Evolutionary conservation across 306 rosid species (phyloP).

Genomic region (Citrullus colocynthis): DNA sequence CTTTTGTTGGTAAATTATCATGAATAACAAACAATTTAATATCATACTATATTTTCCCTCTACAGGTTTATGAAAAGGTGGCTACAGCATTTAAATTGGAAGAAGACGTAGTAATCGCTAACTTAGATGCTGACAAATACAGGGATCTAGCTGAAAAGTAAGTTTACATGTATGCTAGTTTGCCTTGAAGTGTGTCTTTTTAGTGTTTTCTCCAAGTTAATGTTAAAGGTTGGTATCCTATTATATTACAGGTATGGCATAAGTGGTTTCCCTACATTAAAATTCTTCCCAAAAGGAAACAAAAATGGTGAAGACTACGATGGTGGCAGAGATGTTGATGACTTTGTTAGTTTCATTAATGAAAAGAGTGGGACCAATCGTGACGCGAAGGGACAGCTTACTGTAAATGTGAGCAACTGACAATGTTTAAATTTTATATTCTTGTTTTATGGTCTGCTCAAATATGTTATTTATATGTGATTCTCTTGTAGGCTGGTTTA

Average conservation of each 20-base stretch:
- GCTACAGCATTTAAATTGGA: slow-evolving; percentile 68
- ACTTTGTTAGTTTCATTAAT: slow-evolving; percentile 62
- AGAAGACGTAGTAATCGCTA: slow-evolving; percentile 61
- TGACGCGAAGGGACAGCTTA: slow-evolving; percentile 63
- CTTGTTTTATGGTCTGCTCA: slow-evolving; percentile 3
- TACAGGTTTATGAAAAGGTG: slow-evolving; percentile 70
- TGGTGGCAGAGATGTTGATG: slow-evolving; percentile 68
- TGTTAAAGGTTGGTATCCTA: neutral
- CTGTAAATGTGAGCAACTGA: slow-evolving; percentile 37
- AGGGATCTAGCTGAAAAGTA: slow-evolving; percentile 72
- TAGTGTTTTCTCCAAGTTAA: neutral
- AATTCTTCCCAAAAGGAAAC: slow-evolving; percentile 67
- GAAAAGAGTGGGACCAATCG: slow-evolving; percentile 68
- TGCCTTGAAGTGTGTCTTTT: neutral
- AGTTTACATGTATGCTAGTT: slow-evolving; percentile 13
- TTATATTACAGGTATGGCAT: slow-evolving; percentile 52
- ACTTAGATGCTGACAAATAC: slow-evolving; percentile 59
- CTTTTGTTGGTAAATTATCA: neutral
- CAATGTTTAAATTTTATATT: neutral
- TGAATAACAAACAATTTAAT: neutral
- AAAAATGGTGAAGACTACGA: slow-evolving; percentile 72
- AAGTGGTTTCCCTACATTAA: slow-evolving; percentile 62
- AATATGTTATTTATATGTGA: neutral
- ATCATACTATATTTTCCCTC: neutral
- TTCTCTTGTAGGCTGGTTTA: slow-evolving; percentile 57